These are phyloP conservation scores for Nannizziopsis barbatae DNA, from an alignment of 2,329 filamentous ascomycete genomes.

Conservation along the genomic window DNA sequence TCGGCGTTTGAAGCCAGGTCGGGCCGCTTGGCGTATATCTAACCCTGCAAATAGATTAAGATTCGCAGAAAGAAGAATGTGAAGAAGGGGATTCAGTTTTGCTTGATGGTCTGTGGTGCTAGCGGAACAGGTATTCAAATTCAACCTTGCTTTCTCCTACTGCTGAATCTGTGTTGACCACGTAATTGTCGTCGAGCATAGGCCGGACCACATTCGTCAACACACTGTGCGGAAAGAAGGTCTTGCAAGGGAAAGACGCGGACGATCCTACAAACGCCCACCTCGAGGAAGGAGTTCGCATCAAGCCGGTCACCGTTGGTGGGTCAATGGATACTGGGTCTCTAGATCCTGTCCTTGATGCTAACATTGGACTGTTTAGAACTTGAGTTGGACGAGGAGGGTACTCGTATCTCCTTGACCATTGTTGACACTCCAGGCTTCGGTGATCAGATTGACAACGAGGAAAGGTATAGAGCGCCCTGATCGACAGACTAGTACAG, in stretches of 20 bases:
- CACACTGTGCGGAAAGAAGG: constrained; percentile 91
- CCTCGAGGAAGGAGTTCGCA: constrained; percentile 92
- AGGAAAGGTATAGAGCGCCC: constrained; percentile 64
- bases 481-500: not conserved
- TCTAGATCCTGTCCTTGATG: not conserved
- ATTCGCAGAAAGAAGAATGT: constrained; percentile 99
- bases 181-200: constrained; percentile 29
- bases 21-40: no score
- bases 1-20: not conserved
- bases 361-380: constrained; percentile 44
- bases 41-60: constrained; percentile 55
- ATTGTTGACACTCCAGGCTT: constrained; percentile 98
- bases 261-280: constrained; percentile 84
- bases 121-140: constrained; percentile 73
- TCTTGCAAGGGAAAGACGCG: constrained; percentile 80
- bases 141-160: constrained; percentile 12
- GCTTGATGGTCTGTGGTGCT: constrained; percentile 98
- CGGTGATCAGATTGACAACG: constrained; percentile 98
- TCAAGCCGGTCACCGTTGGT: constrained; percentile 98
- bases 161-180: constrained; percentile 15
- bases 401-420: constrained; percentile 92
- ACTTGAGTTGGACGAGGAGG: constrained; percentile 93
- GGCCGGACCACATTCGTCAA: constrained; percentile 98
- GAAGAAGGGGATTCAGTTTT: constrained; percentile 99
- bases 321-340: constrained; percentile 31